Evolutionary conservation across 2,329 filamentous ascomycete genomes (phyloP).

Genomic region (Xylariaceae sp.): DNA sequence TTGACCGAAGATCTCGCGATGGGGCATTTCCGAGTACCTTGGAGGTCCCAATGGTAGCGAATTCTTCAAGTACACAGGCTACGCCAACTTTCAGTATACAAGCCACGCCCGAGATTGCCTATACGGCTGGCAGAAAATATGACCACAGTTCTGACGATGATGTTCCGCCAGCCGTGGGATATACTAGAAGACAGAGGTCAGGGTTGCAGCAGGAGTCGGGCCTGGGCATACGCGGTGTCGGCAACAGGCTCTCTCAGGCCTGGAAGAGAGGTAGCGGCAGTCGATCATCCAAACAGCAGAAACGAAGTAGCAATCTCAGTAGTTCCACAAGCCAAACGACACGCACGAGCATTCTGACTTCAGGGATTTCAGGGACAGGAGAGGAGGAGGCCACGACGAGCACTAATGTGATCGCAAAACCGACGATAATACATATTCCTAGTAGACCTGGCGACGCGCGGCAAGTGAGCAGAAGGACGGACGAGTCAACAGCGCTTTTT

Average conservation of each 20-base stretch:
- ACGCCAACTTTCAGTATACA: conserved; percentile 37
- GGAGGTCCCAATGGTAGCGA: conserved; percentile 28
- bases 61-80: too few species aligned
- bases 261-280: conserved; percentile 31
- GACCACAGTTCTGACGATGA: conserved; percentile 31
- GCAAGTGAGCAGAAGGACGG: conserved; percentile 32
- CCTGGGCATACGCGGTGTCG: conserved; percentile 20
- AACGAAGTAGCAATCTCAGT: conserved; percentile 32
- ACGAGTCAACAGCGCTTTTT: conserved; percentile 33
- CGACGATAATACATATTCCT: conserved; percentile 39
- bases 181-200: conserved; percentile 19
- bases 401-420: conserved; percentile 32
- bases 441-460: conserved; percentile 35
- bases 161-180: conserved; percentile 20
- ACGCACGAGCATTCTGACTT: conserved; percentile 36
- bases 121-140: conserved; percentile 25
- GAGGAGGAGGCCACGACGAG: conserved; percentile 33
- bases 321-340: conserved; percentile 31
- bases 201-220: conserved; percentile 20
- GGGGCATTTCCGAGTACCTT: conserved; percentile 19
- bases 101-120: conserved; percentile 36
- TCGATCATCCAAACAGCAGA: conserved; percentile 17
- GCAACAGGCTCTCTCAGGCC: conserved; percentile 32
- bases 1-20: conserved; percentile 11
- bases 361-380: conserved; percentile 28